A percentile compares a stretch with the other conserved stretches of the same genome.
phyloP scores from a whole-genome alignment of 257 asterid genomes.

The Capsicum chinense region DNA sequence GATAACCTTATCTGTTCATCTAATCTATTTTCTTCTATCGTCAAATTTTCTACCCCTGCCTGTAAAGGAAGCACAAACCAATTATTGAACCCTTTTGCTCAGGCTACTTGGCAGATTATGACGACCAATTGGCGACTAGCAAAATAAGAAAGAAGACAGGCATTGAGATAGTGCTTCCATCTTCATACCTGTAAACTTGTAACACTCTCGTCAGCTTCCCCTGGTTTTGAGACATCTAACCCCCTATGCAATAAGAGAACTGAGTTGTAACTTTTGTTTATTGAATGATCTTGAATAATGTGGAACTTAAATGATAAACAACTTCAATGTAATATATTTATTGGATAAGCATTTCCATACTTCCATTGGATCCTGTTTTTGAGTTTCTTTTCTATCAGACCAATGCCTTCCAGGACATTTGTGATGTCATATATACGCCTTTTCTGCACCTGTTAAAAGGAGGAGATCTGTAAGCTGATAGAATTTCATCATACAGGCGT shows the following conservation, averaged over 20 bases:
- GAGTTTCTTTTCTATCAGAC: conserved; percentile 91
- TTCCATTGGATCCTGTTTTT: conserved; percentile 97
- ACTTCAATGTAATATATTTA: conserved; percentile 2
- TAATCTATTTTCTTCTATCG: conserved; percentile 44
- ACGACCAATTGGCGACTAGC: background rate
- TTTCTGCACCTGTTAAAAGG: conserved; percentile 79
- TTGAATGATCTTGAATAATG: conserved; percentile 30
- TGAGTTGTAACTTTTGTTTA: conserved; percentile 37
- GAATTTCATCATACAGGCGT: conserved; percentile 27
- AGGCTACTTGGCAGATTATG: background rate
- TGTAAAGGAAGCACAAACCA: conserved; percentile 32
- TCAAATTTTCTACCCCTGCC: conserved; percentile 47
- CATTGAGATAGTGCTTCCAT: background rate
- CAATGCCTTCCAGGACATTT: conserved; percentile 95
- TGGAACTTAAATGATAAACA: conserved; percentile 7
- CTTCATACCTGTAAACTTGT: conserved; percentile 72
- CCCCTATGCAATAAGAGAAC: conserved; percentile 60
- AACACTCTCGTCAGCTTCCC: conserved; percentile 72
- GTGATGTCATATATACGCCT: conserved; percentile 97
- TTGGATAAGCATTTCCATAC: conserved; percentile 53
- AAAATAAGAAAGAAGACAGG: background rate
- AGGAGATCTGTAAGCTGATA: conserved; percentile 38
- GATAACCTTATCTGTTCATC: conserved; percentile 53
- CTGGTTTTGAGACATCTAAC: conserved; percentile 75
- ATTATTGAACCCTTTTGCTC: background rate